Evolutionary conservation across 2,329 filamentous ascomycete species (phyloP).

Genomic region (Hymenoscyphus scutula): DNA sequence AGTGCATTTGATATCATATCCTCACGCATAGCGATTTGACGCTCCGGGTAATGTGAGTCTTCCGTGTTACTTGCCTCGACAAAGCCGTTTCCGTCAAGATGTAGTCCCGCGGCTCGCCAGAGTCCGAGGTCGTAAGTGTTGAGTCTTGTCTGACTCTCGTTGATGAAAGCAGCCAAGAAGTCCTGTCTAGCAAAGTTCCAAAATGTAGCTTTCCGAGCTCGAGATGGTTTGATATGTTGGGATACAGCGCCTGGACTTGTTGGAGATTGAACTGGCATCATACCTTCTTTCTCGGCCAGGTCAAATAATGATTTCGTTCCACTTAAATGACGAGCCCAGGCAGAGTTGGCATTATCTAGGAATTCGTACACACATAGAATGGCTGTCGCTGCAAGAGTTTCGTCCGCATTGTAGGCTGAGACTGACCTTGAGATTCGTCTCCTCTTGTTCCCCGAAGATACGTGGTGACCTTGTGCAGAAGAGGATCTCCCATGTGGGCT

Average conservation of each 20-base stretch:
- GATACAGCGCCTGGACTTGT: constrained; percentile 36
- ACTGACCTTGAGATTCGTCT: constrained; percentile 43
- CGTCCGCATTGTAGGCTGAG: constrained; percentile 49
- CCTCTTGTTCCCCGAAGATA: constrained; percentile 37
- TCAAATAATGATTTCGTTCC: constrained; percentile 63
- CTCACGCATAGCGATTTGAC: constrained; percentile 54
- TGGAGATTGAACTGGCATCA: constrained; percentile 42
- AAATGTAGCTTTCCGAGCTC: constrained; percentile 58
- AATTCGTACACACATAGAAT: constrained; percentile 68
- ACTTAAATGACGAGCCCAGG: constrained; percentile 64
- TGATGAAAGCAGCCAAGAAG: constrained; percentile 63
- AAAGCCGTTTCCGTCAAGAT: constrained; percentile 53
- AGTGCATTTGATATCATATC: constrained; percentile 63
- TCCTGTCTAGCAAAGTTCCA: constrained; percentile 68
- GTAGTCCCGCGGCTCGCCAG: constrained; percentile 63
- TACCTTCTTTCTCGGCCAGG: constrained; percentile 49
- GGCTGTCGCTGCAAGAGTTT: constrained; percentile 62
- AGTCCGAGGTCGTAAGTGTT: constrained; percentile 60
- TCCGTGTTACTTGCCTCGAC: constrained; percentile 45
- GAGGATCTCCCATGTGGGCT: constrained; percentile 27
- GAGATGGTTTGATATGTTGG: constrained; percentile 43
- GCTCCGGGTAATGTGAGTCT: constrained; percentile 41
- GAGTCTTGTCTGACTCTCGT: constrained; percentile 57
- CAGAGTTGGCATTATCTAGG: constrained; percentile 60
- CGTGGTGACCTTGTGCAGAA: constrained; percentile 25